A percentile compares a stretch with the other conserved stretches of the same genome.
Conservation (phyloP, 225 moss, liverwort and hornwort species). For the Climacium dendroides region DNA sequence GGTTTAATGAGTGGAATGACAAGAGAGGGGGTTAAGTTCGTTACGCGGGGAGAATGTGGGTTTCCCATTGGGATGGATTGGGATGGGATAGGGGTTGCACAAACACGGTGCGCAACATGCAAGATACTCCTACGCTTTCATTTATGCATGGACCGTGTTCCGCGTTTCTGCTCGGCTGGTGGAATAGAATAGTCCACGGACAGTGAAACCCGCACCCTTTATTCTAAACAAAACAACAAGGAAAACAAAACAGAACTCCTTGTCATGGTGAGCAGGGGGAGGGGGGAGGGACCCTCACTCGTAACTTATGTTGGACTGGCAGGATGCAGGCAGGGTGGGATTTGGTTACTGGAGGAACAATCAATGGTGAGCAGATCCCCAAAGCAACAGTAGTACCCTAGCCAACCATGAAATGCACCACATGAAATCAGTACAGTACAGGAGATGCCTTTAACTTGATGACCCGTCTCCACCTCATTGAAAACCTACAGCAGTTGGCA, state of each 20-base stretch:
- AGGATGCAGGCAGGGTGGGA: background rate
- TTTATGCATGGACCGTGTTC: background rate
- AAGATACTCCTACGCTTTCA: background rate
- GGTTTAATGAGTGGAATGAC: background rate
- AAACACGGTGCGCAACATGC: background rate
- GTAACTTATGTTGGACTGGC: background rate
- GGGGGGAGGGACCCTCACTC: background rate
- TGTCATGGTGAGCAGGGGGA: no score
- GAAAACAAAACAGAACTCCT: background rate
- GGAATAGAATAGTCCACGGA: no score
- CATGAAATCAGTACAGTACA: background rate
- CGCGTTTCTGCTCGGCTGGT: background rate
- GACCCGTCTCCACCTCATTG: background rate
- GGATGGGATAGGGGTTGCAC: background rate
- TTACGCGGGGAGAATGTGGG: background rate
- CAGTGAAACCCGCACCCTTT: background rate
- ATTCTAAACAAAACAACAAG: background rate
- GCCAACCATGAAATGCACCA: background rate
- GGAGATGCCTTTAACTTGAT: background rate
- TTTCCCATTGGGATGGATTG: background rate
- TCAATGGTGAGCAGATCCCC: background rate
- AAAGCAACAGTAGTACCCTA: background rate
- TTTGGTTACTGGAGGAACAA: background rate
- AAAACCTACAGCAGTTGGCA: background rate
- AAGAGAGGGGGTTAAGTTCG: background rate